A percentile compares a stretch with the other conserved stretches of the same genome.
These are phyloP conservation scores for Coemansia sp. DNA, from an alignment of 192 early-diverging fungal genomes.

Conservation along the genomic window DNA sequence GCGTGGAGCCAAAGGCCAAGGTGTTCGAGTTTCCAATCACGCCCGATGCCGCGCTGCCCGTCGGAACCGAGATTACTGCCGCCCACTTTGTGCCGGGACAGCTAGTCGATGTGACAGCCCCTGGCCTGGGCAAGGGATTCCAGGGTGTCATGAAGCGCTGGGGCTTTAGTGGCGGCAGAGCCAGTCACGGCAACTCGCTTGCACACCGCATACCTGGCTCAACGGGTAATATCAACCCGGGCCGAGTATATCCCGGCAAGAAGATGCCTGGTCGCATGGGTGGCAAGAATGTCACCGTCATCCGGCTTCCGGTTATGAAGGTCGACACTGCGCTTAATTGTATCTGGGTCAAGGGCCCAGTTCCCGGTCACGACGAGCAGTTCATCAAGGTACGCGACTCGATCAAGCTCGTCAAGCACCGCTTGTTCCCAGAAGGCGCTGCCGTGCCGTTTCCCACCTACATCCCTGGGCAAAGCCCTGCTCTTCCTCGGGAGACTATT, in stretches of 20 bases:
- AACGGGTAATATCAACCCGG: slow-evolving; percentile 83
- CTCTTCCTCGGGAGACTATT: slow-evolving; percentile 34
- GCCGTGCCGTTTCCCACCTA: slow-evolving; percentile 74
- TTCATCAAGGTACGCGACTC: slow-evolving; percentile 87
- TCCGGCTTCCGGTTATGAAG: slow-evolving; percentile 81
- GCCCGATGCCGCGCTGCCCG: slow-evolving; percentile 71
- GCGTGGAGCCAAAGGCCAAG: slow-evolving; percentile 74
- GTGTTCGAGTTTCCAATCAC: slow-evolving; percentile 82
- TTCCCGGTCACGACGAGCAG: slow-evolving; percentile 84
- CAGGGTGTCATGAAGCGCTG: slow-evolving; percentile 97
- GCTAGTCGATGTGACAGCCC: slow-evolving; percentile 87
- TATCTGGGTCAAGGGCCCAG: slow-evolving; percentile 89
- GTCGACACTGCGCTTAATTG: slow-evolving; percentile 83
- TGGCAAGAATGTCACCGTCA: slow-evolving; percentile 73
- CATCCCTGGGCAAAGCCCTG: slow-evolving; percentile 47
- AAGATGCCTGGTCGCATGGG: slow-evolving; percentile 99
- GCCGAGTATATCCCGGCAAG: slow-evolving; percentile 91
- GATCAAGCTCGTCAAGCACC: slow-evolving; percentile 66
- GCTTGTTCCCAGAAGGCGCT: slow-evolving; percentile 62
- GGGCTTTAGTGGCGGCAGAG: slow-evolving; percentile 84
- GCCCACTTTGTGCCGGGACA: slow-evolving; percentile 95
- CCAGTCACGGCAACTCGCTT: slow-evolving; percentile 93
- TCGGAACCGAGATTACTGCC: slow-evolving; percentile 68
- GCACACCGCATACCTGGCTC: slow-evolving; percentile 86
- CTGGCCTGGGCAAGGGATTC: slow-evolving; percentile 91